These are phyloP conservation scores for Cyclotella cryptica DNA, from an alignment of 108 stramenopile genomes.

Conservation along the genomic window DNA sequence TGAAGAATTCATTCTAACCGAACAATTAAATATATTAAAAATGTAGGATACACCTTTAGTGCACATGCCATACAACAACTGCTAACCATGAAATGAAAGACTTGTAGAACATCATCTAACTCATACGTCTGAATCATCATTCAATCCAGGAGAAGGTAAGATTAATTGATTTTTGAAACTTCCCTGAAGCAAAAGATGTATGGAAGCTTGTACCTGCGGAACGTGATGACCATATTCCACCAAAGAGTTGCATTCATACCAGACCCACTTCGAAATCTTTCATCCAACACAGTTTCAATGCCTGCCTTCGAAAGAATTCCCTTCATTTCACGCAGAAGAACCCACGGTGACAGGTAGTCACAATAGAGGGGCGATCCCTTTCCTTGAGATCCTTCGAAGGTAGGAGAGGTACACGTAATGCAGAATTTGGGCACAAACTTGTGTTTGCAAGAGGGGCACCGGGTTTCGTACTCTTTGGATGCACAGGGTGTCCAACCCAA, in stretches of 20 bases:
- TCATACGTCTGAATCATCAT: constrained; percentile 2
- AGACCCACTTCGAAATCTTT: constrained; percentile 66
- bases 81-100: constrained; percentile 14
- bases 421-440: constrained; percentile 82
- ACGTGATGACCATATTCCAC: constrained; percentile 88
- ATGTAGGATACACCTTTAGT: not conserved
- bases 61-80: not conserved
- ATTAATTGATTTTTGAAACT: constrained; percentile 69
- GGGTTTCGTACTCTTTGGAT: constrained; percentile 67
- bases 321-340: constrained; percentile 71
- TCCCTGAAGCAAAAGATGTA: constrained; percentile 80
- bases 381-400: constrained; percentile 80
- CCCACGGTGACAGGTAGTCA: constrained; percentile 88
- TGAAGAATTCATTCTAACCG: too few relatives aligned
- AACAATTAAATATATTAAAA: not conserved
- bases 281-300: constrained; percentile 65
- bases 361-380: constrained; percentile 75
- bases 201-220: constrained; percentile 66
- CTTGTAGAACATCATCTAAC: not conserved
- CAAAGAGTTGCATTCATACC: constrained; percentile 76
- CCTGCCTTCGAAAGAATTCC: constrained; percentile 61
- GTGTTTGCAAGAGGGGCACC: constrained; percentile 70
- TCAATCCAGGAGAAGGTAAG: constrained; percentile 40
- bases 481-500: constrained; percentile 73
- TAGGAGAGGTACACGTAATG: constrained; percentile 56